Evolutionary conservation across 177 flowering plant species (phyloP).

Genomic region (Telopea speciosissima): DNA sequence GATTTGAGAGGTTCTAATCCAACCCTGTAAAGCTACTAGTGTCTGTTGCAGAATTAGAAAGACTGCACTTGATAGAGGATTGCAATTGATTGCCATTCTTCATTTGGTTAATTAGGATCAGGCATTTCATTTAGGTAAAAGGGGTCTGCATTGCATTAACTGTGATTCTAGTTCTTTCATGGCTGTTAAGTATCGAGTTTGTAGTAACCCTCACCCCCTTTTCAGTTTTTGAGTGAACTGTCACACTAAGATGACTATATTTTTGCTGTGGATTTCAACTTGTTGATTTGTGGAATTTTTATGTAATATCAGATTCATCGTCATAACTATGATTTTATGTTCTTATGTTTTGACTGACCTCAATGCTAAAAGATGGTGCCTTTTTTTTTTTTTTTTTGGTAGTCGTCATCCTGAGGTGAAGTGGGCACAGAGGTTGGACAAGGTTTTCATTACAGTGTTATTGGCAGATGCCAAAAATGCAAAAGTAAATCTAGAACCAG

Average conservation of each 20-base stretch:
- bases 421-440: slow-evolving; percentile 91
- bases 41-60: background rate
- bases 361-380: background rate
- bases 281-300: background rate
- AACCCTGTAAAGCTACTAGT: background rate
- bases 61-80: no score
- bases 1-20: background rate
- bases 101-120: background rate
- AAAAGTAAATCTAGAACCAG: slow-evolving; percentile 75
- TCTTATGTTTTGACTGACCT: background rate
- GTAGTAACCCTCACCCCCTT: background rate
- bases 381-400: slow-evolving; percentile 3
- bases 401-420: slow-evolving; percentile 92
- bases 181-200: background rate
- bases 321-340: no score
- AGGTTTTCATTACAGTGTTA: slow-evolving; percentile 61
- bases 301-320: background rate
- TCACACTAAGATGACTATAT: background rate
- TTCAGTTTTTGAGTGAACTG: no score
- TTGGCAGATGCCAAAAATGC: slow-evolving; percentile 73
- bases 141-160: background rate
- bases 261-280: background rate
- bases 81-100: no score
- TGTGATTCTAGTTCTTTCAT: background rate
- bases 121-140: background rate